Percentiles rank a stretch among this genome's conserved stretches.
These are phyloP conservation scores for Termitomyces sp. DNA, from an alignment of 768 basidiomycete species.

Conservation along the genomic window DNA sequence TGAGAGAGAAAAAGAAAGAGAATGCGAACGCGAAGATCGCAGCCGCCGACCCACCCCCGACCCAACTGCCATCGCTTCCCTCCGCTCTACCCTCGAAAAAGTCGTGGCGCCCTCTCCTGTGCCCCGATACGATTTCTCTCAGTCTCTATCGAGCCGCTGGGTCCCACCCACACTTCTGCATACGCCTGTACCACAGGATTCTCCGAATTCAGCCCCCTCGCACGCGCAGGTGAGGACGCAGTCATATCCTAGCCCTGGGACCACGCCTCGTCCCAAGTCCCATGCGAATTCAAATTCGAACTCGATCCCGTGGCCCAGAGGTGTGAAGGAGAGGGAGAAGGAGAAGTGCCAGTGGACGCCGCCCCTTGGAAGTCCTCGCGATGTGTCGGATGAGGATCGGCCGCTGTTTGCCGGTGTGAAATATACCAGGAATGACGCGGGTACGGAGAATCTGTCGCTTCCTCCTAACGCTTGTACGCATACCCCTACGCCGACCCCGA, in stretches of 20 bases:
- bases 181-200: not conserved
- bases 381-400: constrained; percentile 19
- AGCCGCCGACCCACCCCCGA: constrained; percentile 15
- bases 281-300: constrained; percentile 25
- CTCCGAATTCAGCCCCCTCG: not conserved
- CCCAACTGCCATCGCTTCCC: constrained; percentile 5
- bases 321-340: constrained; percentile 5
- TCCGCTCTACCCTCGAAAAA: constrained; percentile 52
- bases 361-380: constrained; percentile 51
- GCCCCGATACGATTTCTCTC: constrained; percentile 55
- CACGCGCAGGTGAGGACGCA: constrained; percentile 35
- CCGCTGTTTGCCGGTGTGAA: not conserved
- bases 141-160: constrained; percentile 51
- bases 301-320: constrained; percentile 40
- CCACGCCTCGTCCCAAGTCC: constrained; percentile 6
- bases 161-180: constrained; percentile 22
- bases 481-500: not conserved
- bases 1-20: constrained; percentile 25
- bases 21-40: constrained; percentile 13
- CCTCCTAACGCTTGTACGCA: constrained; percentile 8
- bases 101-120: constrained; percentile 38
- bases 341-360: constrained; percentile 4
- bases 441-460: constrained; percentile 29
- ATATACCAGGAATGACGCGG: not conserved
- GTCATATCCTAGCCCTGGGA: constrained; percentile 40